phyloP scores from a whole-genome alignment of 257 asterid species.

The Solanum chilense region DNA sequence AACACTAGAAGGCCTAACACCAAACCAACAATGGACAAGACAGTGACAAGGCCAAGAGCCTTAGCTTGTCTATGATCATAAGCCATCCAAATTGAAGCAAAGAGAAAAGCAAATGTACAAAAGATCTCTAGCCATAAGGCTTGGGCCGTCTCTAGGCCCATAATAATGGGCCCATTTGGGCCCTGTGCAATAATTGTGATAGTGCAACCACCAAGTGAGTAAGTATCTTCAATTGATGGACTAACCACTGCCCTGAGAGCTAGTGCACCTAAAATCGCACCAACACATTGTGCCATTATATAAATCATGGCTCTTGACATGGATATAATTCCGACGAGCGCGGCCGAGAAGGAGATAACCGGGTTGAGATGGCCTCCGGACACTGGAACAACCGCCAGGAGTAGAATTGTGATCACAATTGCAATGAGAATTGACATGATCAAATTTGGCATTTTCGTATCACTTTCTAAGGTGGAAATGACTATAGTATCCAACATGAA shows the following conservation, averaged over 20 bases:
- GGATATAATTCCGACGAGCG: conserved; percentile 59
- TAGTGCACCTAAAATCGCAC: conserved; percentile 56
- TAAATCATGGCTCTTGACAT: conserved; percentile 46
- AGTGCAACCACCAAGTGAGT: conserved; percentile 72
- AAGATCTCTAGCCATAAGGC: conserved; percentile 62
- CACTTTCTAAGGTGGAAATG: conserved; percentile 41
- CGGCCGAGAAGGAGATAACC: conserved; percentile 62
- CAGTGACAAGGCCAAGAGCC: conserved; percentile 27
- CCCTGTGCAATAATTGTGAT: conserved; percentile 38
- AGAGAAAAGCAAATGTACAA: conserved; percentile 49
- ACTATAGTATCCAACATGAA: conserved; percentile 65
- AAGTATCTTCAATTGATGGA: conserved; percentile 12
- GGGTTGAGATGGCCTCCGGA: conserved; percentile 89
- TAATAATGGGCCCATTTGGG: conserved; percentile 30
- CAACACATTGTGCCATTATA: conserved; percentile 45
- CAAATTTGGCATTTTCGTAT: conserved; percentile 48
- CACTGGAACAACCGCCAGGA: conserved; percentile 54
- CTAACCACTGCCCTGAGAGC: conserved; percentile 56
- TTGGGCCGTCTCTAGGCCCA: conserved; percentile 42
- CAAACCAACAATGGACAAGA: conserved; percentile 33
- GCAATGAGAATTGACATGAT: conserved; percentile 41
- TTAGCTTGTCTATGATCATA: conserved; percentile 58
- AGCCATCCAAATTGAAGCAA: conserved; percentile 75
- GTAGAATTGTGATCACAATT: conserved; percentile 37
- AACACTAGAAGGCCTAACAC: conserved; percentile 62